A percentile compares a stretch with the other conserved stretches of the same genome.
These are phyloP conservation scores for Pythium myriotylum DNA, from an alignment of 352 stramenopile species.

Conservation along the genomic window DNA sequence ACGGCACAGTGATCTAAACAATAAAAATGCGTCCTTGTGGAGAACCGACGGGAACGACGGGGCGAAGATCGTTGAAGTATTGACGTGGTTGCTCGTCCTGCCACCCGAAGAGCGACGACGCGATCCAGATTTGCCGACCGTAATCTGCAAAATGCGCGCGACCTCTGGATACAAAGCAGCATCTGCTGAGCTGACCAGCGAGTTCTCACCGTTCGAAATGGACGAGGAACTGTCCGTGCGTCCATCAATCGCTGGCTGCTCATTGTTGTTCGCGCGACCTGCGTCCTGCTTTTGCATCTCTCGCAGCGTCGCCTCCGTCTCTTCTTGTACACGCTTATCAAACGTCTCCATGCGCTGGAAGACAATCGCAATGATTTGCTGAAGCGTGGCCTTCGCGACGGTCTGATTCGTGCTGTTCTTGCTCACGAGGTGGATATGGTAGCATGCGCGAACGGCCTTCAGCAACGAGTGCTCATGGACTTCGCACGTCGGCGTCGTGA, in stretches of 20 bases:
- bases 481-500: constrained; percentile 89
- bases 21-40: constrained; percentile 98
- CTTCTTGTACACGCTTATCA: constrained; percentile 71
- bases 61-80: constrained; percentile 42
- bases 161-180: constrained; percentile 55
- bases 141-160: constrained; percentile 34
- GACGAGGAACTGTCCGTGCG: constrained; percentile 13
- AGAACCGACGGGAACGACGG: constrained; percentile 94
- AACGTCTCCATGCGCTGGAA: constrained; percentile 97
- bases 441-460: constrained; percentile 94
- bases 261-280: constrained; percentile 15
- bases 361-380: constrained; percentile 96
- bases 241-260: constrained; percentile 1
- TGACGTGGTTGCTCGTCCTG: constrained; percentile 15
- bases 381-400: constrained; percentile 97
- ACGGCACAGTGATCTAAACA: constrained; percentile 97
- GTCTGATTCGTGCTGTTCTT: constrained; percentile 94
- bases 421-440: constrained; percentile 95
- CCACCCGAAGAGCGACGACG: not conserved
- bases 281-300: constrained; percentile 42
- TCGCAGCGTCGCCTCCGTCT: constrained; percentile 60
- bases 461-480: constrained; percentile 94
- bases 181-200: constrained; percentile 10
- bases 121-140: constrained; percentile 1
- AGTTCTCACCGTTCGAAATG: constrained; percentile 10